Conservation (phyloP, 1,284 basidiomycete genomes). For the Psilocybe mexicana region DNA sequence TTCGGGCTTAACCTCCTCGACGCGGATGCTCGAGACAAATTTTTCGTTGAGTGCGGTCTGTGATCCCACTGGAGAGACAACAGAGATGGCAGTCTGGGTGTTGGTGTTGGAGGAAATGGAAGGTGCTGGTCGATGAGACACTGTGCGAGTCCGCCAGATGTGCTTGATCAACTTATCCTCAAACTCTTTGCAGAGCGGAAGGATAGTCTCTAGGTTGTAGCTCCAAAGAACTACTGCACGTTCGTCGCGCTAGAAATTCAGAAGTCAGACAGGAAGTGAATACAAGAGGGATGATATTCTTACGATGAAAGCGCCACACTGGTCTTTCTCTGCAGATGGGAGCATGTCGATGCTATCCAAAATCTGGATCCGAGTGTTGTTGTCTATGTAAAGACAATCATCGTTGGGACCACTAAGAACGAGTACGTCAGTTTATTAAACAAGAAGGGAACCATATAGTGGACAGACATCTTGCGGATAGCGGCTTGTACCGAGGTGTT, state of each 20-base stretch:
- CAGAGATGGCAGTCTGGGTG: neutral
- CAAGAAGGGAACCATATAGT: conserved; percentile 7
- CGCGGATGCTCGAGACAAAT: conserved; percentile 8
- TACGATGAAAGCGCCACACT: conserved; percentile 82
- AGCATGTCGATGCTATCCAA: conserved; percentile 69
- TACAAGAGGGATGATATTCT: conserved; percentile 3
- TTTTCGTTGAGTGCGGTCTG: conserved; percentile 29
- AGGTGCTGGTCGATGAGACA: conserved; percentile 34
- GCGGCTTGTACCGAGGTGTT: conserved; percentile 81
- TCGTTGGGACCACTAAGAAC: conserved; percentile 47
- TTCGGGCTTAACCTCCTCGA: conserved; percentile 20
- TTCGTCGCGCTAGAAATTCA: conserved; percentile 60
- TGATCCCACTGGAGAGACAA: conserved; percentile 20
- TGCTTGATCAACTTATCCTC: conserved; percentile 81
- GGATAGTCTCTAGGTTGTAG: conserved; percentile 70
- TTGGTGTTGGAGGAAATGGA: conserved; percentile 16
- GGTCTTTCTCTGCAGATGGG: conserved; percentile 78
- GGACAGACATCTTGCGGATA: conserved; percentile 64
- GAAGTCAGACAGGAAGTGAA: neutral
- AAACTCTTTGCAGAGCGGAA: conserved; percentile 71
- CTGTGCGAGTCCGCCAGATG: conserved; percentile 59
- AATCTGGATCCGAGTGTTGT: conserved; percentile 71
- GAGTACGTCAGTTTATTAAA: conserved; percentile 4
- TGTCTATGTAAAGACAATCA: conserved; percentile 63
- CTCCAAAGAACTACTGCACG: conserved; percentile 78